A percentile compares a stretch with the other conserved stretches of the same genome.
These are phyloP conservation scores for Vanderwaltozyma polyspora DNA, from an alignment of 805 yeast genomes.

Conservation along the genomic window DNA sequence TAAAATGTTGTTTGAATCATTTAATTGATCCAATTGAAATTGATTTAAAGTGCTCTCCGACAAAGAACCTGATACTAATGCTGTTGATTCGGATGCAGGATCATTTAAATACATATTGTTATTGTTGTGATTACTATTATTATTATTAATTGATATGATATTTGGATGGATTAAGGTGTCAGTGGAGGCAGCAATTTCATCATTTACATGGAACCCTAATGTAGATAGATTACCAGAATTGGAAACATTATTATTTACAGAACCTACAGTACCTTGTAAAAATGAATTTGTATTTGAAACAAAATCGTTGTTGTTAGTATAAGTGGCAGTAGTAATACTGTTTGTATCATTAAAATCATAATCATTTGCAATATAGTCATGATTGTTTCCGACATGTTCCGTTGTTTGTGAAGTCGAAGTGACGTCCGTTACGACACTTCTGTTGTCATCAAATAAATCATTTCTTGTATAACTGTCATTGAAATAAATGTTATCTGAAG, in stretches of 20 bases:
- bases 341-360: slow-evolving; percentile 1
- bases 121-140: too few species aligned
- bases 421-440: not conserved
- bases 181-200: not conserved
- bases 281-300: not conserved
- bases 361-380: not conserved
- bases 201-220: not conserved
- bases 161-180: not conserved
- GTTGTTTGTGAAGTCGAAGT: not conserved
- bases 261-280: not conserved
- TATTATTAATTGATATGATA: not conserved
- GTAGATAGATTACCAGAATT: not conserved
- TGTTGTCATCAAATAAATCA: slow-evolving; percentile 1
- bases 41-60: not conserved
- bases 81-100: not conserved
- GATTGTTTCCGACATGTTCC: not conserved
- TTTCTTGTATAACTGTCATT: not conserved
- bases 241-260: not conserved
- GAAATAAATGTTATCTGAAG: not conserved
- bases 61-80: not conserved
- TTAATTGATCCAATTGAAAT: not conserved
- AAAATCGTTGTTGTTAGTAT: not conserved
- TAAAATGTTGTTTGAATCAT: not conserved
- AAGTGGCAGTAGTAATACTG: not conserved
- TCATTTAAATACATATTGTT: not conserved